Evolutionary conservation across 2,329 filamentous ascomycete genomes (phyloP), one percentile per base, ranked within the genome.

Genomic region (Westerdykella ornata): DNA sequence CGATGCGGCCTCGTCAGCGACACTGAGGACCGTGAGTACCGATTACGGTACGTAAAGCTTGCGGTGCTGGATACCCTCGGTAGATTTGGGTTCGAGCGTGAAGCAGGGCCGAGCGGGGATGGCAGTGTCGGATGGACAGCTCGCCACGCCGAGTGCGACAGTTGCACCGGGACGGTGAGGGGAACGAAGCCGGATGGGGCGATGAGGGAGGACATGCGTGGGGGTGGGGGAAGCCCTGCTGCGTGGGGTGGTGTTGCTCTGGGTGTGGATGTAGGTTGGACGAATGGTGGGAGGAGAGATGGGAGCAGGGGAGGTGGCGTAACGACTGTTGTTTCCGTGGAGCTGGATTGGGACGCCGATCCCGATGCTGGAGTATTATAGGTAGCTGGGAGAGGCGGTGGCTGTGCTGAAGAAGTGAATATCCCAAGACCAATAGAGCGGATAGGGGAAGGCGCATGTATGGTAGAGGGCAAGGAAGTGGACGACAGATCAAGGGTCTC

Each of bases 111-210:
- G 28, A 55, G 42, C 3, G 51, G 47, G 1, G 51, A 44, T 12
- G 52, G 47, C 5, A 47, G 41, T 3, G 49, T 37, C 3, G 63
- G 62, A 34, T 63, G 58, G 2, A 63, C 43, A 4, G 62, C 62
- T 4, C 55, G 53, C 55, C 56, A 63, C 22, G 56, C 50, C 2
- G 62, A 65, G 16, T 56, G 53, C n/a, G 60, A 52, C 38, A 55
- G 59, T 30, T 56, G 53, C 1, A 53, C 51, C 12, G 56, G 55
- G 33, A 57, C 40, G 3, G 54, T 57, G n/a, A 57, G 37, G 1
- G 56, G 58, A 8, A 51, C 44, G 34, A 51, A 56, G 12, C 49
- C 52, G 6, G 51, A 46, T 17, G 47, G 44, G 5, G 48, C 20
- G 4, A 49, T 38, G 6, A 51, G 37, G 4, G 51, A 41, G 5